Evolutionary conservation across 148 eudicot genomes (phyloP).

Genomic region (Silene conica): DNA sequence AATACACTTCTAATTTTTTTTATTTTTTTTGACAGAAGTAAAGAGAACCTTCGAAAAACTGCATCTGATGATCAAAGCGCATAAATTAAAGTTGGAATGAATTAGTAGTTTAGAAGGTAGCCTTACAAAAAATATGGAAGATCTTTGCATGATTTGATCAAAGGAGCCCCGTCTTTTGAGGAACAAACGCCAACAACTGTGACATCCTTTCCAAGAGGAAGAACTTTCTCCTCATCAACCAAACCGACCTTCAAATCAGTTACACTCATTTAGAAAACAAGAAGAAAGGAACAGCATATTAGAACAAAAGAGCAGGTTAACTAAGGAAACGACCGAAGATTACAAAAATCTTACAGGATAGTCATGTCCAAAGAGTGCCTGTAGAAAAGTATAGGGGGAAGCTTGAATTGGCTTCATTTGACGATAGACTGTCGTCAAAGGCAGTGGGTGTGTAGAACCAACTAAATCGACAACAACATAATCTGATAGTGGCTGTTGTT

Average conservation of each 20-base stretch:
- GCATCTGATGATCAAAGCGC: constrained; percentile 1
- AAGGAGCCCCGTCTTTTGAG: constrained; percentile 48
- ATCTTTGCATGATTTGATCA: constrained; percentile 64
- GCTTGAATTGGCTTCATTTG: constrained; percentile 69
- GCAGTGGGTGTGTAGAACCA: constrained; percentile 77
- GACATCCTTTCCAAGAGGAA: constrained; percentile 81
- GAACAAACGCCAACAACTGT: constrained; percentile 77
- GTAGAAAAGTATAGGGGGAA: constrained; percentile 69
- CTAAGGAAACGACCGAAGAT: not conserved
- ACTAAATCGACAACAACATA: constrained; percentile 71
- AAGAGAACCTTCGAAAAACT: not conserved
- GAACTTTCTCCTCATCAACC: constrained; percentile 81
- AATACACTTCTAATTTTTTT: too few species aligned
- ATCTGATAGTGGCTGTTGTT: constrained; percentile 46
- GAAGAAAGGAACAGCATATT: not conserved
- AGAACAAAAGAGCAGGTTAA: not conserved
- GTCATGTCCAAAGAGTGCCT: constrained; percentile 75
- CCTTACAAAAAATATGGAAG: constrained; percentile 86
- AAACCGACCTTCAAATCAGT: constrained; percentile 57
- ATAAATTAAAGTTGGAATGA: not conserved
- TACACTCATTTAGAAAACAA: not conserved
- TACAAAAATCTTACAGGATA: constrained; percentile 59
- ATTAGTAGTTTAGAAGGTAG: not conserved
- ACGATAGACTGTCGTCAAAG: constrained; percentile 77
- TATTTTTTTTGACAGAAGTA: too few species aligned